Percentiles rank a stretch among this genome's conserved stretches.
Conservation (phyloP, 2,329 filamentous ascomycete genomes). For the Exophiala sp. region DNA sequence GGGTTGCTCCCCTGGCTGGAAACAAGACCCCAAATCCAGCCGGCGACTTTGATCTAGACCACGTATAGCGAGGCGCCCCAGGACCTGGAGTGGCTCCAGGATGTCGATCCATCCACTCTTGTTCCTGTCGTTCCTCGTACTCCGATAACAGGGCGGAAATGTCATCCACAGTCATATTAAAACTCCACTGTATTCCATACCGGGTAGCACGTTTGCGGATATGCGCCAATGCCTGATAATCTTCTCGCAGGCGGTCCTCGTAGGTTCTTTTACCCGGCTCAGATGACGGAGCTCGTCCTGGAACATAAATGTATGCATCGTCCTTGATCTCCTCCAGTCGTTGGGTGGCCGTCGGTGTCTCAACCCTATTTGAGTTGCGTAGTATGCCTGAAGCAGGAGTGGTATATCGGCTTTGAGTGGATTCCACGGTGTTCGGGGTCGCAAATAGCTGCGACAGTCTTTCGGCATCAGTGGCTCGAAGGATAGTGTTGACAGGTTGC, state of each 20-base stretch:
- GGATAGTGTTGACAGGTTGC: constrained; percentile 24
- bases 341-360: neutral
- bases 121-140: constrained; percentile 10
- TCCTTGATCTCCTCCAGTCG: neutral
- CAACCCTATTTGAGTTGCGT: neutral
- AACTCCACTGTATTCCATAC: constrained; percentile 15
- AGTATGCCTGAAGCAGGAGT: neutral
- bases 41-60: constrained; percentile 1
- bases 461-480: constrained; percentile 16
- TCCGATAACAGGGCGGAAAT: constrained; percentile 14
- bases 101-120: neutral
- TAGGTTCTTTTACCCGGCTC: constrained; percentile 8
- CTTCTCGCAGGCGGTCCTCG: constrained; percentile 17
- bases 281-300: neutral
- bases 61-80: too few species aligned
- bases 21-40: constrained; percentile 13
- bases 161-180: constrained; percentile 23
- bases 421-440: neutral
- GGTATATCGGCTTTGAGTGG: neutral
- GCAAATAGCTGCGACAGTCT: constrained; percentile 13
- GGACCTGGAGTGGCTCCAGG: too few species aligned
- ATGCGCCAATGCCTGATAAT: constrained; percentile 14
- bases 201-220: constrained; percentile 15
- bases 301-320: neutral
- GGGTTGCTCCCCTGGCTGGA: constrained; percentile 1